A percentile compares a stretch with the other conserved stretches of the same genome.
Conservation (phyloP, 1,284 basidiomycete genomes). For the Irpex rosettiformis region DNA sequence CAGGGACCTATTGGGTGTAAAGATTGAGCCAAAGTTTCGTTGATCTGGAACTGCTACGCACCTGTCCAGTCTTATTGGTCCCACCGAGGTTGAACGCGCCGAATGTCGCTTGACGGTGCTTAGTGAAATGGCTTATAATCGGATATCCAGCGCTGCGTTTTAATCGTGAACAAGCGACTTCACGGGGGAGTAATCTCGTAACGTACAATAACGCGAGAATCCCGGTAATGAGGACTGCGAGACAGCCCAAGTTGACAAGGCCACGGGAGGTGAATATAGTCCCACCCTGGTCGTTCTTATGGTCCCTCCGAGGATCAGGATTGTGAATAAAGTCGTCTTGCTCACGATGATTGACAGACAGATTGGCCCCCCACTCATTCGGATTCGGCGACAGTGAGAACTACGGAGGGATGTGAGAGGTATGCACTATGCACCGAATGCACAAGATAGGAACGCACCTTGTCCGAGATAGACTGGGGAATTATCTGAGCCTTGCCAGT, state of each 20-base stretch:
- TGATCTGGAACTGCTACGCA: slow-evolving; percentile 20
- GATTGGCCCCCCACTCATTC: slow-evolving; percentile 63
- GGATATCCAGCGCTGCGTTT: slow-evolving; percentile 75
- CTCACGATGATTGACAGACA: slow-evolving; percentile 56
- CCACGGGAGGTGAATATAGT: slow-evolving; percentile 73
- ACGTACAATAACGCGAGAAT: slow-evolving; percentile 75
- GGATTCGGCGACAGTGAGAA: slow-evolving; percentile 76
- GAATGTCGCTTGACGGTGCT: slow-evolving; percentile 41
- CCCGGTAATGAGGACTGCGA: slow-evolving; percentile 57
- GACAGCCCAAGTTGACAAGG: slow-evolving; percentile 73
- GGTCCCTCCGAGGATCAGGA: slow-evolving; percentile 72
- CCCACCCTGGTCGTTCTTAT: slow-evolving; percentile 57
- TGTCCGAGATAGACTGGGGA: slow-evolving; percentile 34
- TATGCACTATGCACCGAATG: neutral
- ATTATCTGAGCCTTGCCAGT: slow-evolving; percentile 21
- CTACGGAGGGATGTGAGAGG: slow-evolving; percentile 30
- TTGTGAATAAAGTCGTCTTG: slow-evolving; percentile 74
- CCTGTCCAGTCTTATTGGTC: slow-evolving; percentile 78
- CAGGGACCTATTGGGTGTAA: slow-evolving; percentile 48
- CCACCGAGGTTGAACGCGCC: slow-evolving; percentile 81
- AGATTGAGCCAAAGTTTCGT: neutral
- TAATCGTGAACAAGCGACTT: neutral
- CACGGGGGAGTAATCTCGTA: neutral
- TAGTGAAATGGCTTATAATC: slow-evolving; percentile 66
- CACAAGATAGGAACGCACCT: slow-evolving; percentile 22